Base-by-base conservation (phyloP, 1,284 basidiomycete genomes). In the Bondarzewia mesenterica region DNA sequence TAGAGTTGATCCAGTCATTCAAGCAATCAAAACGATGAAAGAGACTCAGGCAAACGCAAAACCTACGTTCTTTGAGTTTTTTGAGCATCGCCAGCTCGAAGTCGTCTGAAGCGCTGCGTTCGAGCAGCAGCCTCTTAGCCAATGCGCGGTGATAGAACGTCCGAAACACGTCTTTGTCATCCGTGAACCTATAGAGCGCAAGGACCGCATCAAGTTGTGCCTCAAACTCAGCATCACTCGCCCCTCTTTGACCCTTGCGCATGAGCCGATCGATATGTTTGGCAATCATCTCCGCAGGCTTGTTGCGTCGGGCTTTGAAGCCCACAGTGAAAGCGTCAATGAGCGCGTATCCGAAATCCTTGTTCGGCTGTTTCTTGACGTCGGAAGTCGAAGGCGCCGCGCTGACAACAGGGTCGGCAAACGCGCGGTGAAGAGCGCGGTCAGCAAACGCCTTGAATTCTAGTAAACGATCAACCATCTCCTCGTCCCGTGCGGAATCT, bases 251-350 rank as follows among this genome's bases (percentile, higher is more conserved):
- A 0, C 94, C 93, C 50, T 80, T 82, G 38, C 92, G 78, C 82
- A 98, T 86, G 35, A 86, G 79, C 41, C 74, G 76, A 64, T 98
- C 94, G 37, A 98, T 72, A 61, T 89, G 82, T 62, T 92, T 93
- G 10, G 96, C 95, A 50, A 96, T 89, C 78, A 94, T 85, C 67
- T 97, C 94, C 0, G 95, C 94, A 4, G 93, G 93, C 55, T 89
- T 93, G 60, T 85, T 88, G 48, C 83, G 81, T 20, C 93, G 77
- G 21, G 78, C 75, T 59, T 86, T 88, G 70, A 98, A 87, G 29
- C 89, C 92, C 12, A 65, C 68, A n/a, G 81, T 73, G 66, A 96
- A 94, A 0, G 86, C 89, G 50, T 89, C 85, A 1, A 67, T 68
- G n/a, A 83, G 66, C 2, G 81, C 81, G 50, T 84, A 82, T 5